Evolutionary conservation across 306 rosid genomes (phyloP).

Genomic region (Ceratonia siliqua): DNA sequence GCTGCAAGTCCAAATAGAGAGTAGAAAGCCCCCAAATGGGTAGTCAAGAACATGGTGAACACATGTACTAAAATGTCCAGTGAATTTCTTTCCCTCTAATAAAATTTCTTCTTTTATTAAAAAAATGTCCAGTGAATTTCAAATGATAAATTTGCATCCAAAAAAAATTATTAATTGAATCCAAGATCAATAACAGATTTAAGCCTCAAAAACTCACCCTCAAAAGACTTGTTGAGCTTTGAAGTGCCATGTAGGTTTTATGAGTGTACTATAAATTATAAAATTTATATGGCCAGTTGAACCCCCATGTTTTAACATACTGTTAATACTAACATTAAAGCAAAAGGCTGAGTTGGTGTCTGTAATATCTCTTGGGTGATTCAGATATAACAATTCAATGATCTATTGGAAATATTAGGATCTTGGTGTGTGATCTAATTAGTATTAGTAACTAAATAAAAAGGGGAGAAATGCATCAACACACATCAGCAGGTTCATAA

Average conservation of each 20-base stretch:
- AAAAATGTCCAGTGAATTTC: constrained; percentile 19
- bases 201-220: constrained; percentile 19
- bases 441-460: neutral
- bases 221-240: neutral
- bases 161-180: neutral
- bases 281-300: neutral
- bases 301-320: neutral
- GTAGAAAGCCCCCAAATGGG: constrained; percentile 12
- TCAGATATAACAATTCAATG: neutral
- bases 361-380: neutral
- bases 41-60: constrained; percentile 8
- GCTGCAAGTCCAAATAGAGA: constrained; percentile 20
- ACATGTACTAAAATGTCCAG: neutral
- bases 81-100: too few species aligned
- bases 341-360: neutral
- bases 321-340: neutral
- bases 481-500: neutral
- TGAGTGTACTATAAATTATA: neutral
- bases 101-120: too few species aligned
- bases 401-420: constrained; percentile 16
- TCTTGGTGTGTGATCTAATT: neutral
- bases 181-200: neutral
- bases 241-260: neutral
- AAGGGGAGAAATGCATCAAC: neutral
- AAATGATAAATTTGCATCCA: neutral